Evolutionary conservation across 306 rosid genomes (phyloP).

Genomic region (Bauhinia variegata): DNA sequence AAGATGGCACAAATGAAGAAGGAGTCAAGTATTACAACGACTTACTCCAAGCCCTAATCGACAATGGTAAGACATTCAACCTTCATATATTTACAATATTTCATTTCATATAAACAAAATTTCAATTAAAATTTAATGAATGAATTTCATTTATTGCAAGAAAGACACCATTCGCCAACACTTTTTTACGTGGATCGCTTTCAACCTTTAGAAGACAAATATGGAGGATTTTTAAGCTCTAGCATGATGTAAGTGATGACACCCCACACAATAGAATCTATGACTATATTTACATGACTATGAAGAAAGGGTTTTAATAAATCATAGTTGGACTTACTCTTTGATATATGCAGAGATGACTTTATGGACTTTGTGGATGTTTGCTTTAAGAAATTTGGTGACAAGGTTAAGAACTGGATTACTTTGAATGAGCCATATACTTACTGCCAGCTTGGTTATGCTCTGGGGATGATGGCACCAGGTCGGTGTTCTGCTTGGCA

Average conservation of each 20-base stretch:
- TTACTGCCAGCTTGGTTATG: constrained; percentile 37
- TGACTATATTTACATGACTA: too few relatives aligned
- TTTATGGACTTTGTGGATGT: constrained; percentile 37
- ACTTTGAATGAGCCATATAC: constrained; percentile 50
- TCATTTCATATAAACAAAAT: too few relatives aligned
- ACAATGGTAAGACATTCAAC: constrained; percentile 42
- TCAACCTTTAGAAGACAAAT: constrained; percentile 58
- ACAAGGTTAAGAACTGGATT: constrained; percentile 50
- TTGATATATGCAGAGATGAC: constrained; percentile 25
- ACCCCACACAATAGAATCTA: too few relatives aligned
- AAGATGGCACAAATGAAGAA: too few relatives aligned
- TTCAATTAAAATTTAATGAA: background rate
- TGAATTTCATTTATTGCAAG: too few relatives aligned
- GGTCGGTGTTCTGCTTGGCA: constrained; percentile 52
- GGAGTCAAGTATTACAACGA: constrained; percentile 58
- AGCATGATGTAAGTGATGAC: constrained; percentile 43
- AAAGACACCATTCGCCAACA: constrained; percentile 53
- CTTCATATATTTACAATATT: too few relatives aligned
- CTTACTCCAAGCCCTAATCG: constrained; percentile 53
- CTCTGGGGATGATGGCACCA: constrained; percentile 33
- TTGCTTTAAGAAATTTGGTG: constrained; percentile 48
- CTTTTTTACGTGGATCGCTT: constrained; percentile 71
- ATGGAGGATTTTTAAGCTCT: constrained; percentile 53
- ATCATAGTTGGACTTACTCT: too few relatives aligned
- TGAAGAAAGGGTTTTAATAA: too few relatives aligned